Evolutionary conservation across 1,284 basidiomycete genomes (phyloP).

Genomic region (Pholiota adiposa): DNA sequence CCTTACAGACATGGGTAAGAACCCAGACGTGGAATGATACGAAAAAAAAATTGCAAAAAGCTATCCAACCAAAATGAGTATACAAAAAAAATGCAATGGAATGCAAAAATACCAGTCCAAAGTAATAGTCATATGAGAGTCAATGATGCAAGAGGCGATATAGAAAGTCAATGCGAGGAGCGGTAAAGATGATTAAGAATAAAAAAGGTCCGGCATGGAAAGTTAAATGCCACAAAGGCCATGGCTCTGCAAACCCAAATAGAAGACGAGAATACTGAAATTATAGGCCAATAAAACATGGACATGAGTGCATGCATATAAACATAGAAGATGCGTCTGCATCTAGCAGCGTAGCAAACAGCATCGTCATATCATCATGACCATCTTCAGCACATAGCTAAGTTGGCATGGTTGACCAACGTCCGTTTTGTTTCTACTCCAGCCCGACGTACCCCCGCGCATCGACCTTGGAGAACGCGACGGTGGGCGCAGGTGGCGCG

Average conservation of each 20-base stretch:
- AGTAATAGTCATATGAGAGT: slow-evolving; percentile 10
- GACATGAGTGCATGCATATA: slow-evolving; percentile 10
- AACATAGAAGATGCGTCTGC: slow-evolving; percentile 1
- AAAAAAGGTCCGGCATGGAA: slow-evolving; percentile 22
- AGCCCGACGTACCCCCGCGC: slow-evolving; percentile 74
- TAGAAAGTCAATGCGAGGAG: slow-evolving; percentile 9
- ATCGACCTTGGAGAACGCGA: slow-evolving; percentile 80
- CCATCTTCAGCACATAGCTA: slow-evolving; percentile 3
- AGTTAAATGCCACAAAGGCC: slow-evolving; percentile 1
- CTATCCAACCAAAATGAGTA: slow-evolving; percentile 20
- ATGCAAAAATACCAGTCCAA: slow-evolving; percentile 27
- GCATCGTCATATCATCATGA: slow-evolving; percentile 8
- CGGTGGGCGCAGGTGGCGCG: slow-evolving; percentile 74
- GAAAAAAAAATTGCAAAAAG: slow-evolving; percentile 13
- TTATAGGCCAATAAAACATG: not conserved
- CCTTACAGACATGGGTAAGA: not conserved
- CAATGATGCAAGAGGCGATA: slow-evolving; percentile 12
- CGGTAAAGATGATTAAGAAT: slow-evolving; percentile 7
- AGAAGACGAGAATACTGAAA: slow-evolving; percentile 1
- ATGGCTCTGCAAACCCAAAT: slow-evolving; percentile 12
- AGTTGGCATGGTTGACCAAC: not conserved
- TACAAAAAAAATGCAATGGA: slow-evolving; percentile 19
- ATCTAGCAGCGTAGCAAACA: not conserved
- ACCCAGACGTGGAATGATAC: slow-evolving; percentile 12
- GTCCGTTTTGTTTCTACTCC: slow-evolving; percentile 32